Percentiles rank a stretch among this genome's conserved stretches.
phyloP scores from a whole-genome alignment of 2,329 filamentous ascomycete species.

The Chaetomium olivaceum region DNA sequence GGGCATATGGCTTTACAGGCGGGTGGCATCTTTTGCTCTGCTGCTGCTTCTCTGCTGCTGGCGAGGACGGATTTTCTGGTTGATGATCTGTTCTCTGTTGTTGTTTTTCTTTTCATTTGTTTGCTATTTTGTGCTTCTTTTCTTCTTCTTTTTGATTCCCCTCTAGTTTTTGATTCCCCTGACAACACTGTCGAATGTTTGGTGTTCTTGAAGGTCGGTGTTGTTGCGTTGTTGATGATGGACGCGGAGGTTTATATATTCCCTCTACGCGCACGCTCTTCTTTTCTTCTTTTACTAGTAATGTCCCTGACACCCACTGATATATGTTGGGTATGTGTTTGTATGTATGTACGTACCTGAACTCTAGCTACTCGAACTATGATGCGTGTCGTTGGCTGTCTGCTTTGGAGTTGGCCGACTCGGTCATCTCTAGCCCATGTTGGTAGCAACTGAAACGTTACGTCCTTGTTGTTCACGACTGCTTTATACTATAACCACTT shows the following conservation, averaged over 20 bases:
- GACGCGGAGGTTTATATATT: slow-evolving; percentile 13
- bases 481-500: not conserved
- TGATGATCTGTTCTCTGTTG: slow-evolving; percentile 1
- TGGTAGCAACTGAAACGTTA: not conserved
- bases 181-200: not conserved
- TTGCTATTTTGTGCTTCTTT: not conserved
- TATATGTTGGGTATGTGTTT: slow-evolving; percentile 20
- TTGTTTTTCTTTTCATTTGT: slow-evolving; percentile 2
- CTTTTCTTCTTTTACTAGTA: slow-evolving; percentile 1
- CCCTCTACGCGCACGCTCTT: slow-evolving; percentile 3
- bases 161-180: slow-evolving; percentile 10
- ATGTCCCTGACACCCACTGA: slow-evolving; percentile 5
- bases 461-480: not conserved
- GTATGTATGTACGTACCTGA: slow-evolving; percentile 15
- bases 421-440: not conserved
- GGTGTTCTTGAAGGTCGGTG: slow-evolving; percentile 1
- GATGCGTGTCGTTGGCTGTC: not conserved
- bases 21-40: not conserved
- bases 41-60: slow-evolving; percentile 8
- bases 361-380: slow-evolving; percentile 3
- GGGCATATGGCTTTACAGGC: slow-evolving; percentile 3
- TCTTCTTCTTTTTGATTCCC: slow-evolving; percentile 18
- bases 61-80: slow-evolving; percentile 1
- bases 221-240: slow-evolving; percentile 3
- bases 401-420: not conserved